Base-by-base conservation (phyloP, 495 filamentous ascomycete species). In the Diplogelasinospora grovesii region DNA sequence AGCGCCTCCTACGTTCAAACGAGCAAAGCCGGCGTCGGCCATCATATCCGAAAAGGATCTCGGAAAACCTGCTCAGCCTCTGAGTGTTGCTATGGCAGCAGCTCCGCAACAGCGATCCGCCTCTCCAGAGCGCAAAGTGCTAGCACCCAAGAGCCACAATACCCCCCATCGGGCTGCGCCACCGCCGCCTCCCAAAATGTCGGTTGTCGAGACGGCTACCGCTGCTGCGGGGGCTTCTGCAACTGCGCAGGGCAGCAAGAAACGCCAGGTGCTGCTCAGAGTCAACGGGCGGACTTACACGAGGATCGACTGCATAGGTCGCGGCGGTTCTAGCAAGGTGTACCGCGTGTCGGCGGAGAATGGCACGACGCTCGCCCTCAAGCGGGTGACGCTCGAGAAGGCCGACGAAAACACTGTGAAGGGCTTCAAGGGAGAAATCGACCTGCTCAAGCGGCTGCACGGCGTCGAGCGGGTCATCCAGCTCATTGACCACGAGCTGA, bases 311-410 rank as follows among this genome's bases (percentile, higher is more conserved):
- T 84, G 81, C 40, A 83, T 98, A 39, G 92, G 93, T 2, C 81
- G 87, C 28, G 92, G 92, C 41, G 92, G 92, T 16, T 95, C 86
- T 45, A 85, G 85, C 22, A 84, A 89, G 49, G 92, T 98, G 1
- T 98, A 95, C 57, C 84, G 89, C 28, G 92, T 98, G 5, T 93
- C 95, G 74, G 90, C 92, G 0, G 93, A 97, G 53, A 97, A 92
- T 56, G 87, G 81, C 46, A 93, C 89, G 61, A 85, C 92, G 56
- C 87, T 95, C 53, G 92, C 92, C 1, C 65, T 98, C 40, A 98
- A 98, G 65, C 75, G 86, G 29, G 92, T 97, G 4, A 86, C 89
- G 3, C 71, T 97, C 11, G 86, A 94, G 49, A 85, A 88, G 42
- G 81, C 83, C n/a, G 89, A 95, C 53, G 85, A 90, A 42, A 60